Conservation (phyloP, 768 basidiomycete genomes). For the Stropharia rugosoannulata region DNA sequence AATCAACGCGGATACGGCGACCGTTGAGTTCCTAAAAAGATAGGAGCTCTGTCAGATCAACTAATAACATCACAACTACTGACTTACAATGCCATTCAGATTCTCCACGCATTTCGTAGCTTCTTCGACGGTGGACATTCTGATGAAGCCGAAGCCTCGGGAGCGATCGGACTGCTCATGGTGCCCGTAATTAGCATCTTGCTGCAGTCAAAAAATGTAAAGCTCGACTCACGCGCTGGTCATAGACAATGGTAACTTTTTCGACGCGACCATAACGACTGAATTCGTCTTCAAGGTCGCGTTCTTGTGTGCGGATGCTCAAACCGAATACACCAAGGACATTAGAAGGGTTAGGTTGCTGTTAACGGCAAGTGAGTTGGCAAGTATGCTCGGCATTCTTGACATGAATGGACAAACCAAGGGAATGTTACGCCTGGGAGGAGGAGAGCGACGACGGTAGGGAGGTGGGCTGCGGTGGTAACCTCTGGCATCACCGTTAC, state of each 20-base stretch:
- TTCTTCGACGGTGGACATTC: conserved; percentile 87
- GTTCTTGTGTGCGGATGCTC: conserved; percentile 91
- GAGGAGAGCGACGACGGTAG: conserved; percentile 56
- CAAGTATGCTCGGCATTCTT: conserved; percentile 7
- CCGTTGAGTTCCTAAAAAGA: conserved; percentile 82
- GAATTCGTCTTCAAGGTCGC: conserved; percentile 95
- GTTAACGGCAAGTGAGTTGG: conserved; percentile 41
- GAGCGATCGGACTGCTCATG: conserved; percentile 81
- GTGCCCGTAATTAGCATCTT: conserved; percentile 12
- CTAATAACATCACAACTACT: background rate
- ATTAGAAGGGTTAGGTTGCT: conserved; percentile 85
- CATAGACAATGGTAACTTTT: conserved; percentile 96
- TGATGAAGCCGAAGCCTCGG: conserved; percentile 97
- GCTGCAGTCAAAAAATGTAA: conserved; percentile 1
- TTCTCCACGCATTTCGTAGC: conserved; percentile 86
- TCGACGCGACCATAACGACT: conserved; percentile 85
- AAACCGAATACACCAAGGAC: conserved; percentile 99
- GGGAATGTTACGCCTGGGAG: conserved; percentile 68
- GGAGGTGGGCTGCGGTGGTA: conserved; percentile 37
- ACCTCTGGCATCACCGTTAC: conserved; percentile 52
- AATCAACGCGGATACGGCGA: conserved; percentile 95
- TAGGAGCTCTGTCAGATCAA: conserved; percentile 2
- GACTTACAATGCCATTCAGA: conserved; percentile 86
- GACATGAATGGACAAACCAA: conserved; percentile 49
- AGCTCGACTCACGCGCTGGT: conserved; percentile 77